Conservation (phyloP, 192 early-diverging fungal genomes). For the Phycomyces nitens region DNA sequence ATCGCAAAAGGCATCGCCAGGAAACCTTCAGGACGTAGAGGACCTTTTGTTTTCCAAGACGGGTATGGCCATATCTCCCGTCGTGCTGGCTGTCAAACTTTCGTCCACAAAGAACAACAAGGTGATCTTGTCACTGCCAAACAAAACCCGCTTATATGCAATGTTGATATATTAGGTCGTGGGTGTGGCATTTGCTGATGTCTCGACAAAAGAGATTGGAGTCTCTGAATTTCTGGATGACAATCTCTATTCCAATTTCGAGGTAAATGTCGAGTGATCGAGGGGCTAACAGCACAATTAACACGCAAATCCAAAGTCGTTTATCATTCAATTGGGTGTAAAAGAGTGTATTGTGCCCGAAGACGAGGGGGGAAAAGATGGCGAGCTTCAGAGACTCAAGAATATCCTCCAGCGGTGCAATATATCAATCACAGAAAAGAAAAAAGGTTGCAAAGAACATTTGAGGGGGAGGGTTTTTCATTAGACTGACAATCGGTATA, state of each 20-base stretch:
- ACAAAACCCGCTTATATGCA: conserved; percentile 10
- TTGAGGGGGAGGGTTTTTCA: too few relatives aligned
- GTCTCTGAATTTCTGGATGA: conserved; percentile 91
- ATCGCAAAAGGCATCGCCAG: conserved; percentile 77
- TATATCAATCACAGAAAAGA: conserved; percentile 67
- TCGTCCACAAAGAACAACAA: conserved; percentile 56
- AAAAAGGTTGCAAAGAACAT: too few relatives aligned
- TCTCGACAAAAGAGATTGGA: conserved; percentile 74
- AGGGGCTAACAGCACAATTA: neutral
- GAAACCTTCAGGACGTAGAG: conserved; percentile 89
- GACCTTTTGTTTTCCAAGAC: conserved; percentile 79
- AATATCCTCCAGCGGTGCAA: conserved; percentile 72
- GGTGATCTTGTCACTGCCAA: conserved; percentile 24
- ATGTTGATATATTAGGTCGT: conserved; percentile 42
- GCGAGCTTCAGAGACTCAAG: conserved; percentile 67
- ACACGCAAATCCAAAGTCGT: conserved; percentile 43
- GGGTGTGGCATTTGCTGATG: conserved; percentile 89
- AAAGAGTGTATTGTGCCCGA: conserved; percentile 82
- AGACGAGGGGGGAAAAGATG: conserved; percentile 53
- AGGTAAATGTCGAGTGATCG: conserved; percentile 43
- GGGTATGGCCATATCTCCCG: conserved; percentile 69
- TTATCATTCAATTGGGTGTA: conserved; percentile 88
- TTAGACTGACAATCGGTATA: conserved; percentile 9
- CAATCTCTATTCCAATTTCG: conserved; percentile 89
- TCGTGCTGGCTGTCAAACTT: conserved; percentile 79